Percentiles rank a stretch among this genome's conserved stretches.
phyloP scores from a whole-genome alignment of 192 early-diverging fungal genomes.

The Backusella morwellensis region DNA sequence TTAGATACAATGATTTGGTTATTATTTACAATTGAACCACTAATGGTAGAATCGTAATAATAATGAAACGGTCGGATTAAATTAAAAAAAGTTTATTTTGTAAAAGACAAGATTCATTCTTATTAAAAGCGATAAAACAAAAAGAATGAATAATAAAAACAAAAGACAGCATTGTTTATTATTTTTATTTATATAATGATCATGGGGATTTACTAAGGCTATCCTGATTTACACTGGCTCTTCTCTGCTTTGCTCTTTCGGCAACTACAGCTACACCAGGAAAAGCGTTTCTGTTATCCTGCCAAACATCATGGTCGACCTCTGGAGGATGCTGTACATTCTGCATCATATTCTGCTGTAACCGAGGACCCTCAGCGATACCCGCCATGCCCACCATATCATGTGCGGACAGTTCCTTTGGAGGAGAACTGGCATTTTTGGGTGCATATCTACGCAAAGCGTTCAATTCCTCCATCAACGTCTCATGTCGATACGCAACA shows the following conservation, averaged over 20 bases:
- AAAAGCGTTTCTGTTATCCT: constrained; percentile 7
- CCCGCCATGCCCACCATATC: constrained; percentile 15
- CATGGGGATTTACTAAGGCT: neutral
- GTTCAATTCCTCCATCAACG: constrained; percentile 76
- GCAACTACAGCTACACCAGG: constrained; percentile 28
- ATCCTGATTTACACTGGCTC: neutral
- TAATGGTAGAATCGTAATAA: neutral
- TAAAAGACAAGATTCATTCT: neutral
- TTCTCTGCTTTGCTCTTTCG: constrained; percentile 20
- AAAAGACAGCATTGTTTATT: neutral
- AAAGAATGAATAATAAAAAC: neutral
- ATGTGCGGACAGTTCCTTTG: constrained; percentile 2
- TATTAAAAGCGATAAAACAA: neutral
- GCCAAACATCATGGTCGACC: neutral
- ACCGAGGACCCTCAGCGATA: neutral
- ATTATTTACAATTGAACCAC: neutral
- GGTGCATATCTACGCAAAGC: constrained; percentile 40
- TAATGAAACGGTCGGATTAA: neutral
- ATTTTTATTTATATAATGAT: neutral
- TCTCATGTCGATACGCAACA: constrained; percentile 79
- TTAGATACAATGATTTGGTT: neutral
- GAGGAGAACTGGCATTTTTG: neutral
- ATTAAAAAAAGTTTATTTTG: neutral
- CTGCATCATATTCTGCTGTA: constrained; percentile 14
- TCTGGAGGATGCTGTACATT: neutral